phyloP scores from a whole-genome alignment of 2,329 filamentous ascomycete genomes.

The Ustulina deusta region DNA sequence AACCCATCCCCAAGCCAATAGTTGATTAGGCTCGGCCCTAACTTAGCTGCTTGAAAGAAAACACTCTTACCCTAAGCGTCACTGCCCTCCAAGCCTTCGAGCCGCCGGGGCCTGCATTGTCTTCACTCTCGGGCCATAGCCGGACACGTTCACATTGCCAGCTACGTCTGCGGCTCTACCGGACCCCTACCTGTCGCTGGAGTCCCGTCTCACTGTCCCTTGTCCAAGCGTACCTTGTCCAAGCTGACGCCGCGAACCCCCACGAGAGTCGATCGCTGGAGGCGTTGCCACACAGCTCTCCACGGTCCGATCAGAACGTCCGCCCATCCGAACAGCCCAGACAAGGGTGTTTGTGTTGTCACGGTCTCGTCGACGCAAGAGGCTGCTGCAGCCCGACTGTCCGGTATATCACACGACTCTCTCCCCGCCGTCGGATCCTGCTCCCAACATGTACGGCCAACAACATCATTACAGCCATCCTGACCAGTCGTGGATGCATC shows the following conservation, averaged over 20 bases:
- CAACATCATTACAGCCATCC: slow-evolving; percentile 73
- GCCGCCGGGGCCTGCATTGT: neutral
- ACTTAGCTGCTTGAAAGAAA: slow-evolving; percentile 11
- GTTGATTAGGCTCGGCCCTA: slow-evolving; percentile 10
- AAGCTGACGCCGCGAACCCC: slow-evolving; percentile 5
- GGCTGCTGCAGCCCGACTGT: slow-evolving; percentile 35
- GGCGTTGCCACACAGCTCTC: slow-evolving; percentile 3
- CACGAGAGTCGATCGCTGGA: slow-evolving; percentile 8
- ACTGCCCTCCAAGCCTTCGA: neutral
- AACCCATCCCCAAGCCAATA: slow-evolving; percentile 13
- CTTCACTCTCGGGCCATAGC: no score
- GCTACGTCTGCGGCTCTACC: neutral
- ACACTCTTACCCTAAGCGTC: neutral
- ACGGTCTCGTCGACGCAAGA: slow-evolving; percentile 45
- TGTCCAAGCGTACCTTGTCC: neutral
- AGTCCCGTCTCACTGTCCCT: neutral
- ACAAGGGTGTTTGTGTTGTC: neutral
- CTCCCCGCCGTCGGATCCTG: slow-evolving; percentile 51
- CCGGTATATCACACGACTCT: slow-evolving; percentile 20
- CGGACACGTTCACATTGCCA: neutral
- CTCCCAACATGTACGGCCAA: slow-evolving; percentile 74
- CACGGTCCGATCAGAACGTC: slow-evolving; percentile 6
- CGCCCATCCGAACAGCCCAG: neutral
- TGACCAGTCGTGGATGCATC: slow-evolving; percentile 75
- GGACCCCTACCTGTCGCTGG: neutral